phyloP scores from a whole-genome alignment of 2,329 filamentous ascomycete species.

The Alternaria triticina region DNA sequence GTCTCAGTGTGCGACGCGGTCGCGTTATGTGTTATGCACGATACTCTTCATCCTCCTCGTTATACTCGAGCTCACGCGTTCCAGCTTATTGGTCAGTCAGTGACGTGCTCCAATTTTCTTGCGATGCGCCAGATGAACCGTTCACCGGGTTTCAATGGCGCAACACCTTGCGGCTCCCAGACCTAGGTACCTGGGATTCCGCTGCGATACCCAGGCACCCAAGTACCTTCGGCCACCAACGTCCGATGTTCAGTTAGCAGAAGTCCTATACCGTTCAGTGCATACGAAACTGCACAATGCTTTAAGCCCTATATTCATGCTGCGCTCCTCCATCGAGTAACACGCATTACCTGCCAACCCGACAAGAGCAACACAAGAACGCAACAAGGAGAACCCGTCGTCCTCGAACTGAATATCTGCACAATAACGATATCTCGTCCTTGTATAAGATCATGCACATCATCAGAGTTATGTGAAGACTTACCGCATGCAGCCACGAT shows the following conservation, averaged over 20 bases:
- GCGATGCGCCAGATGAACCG: not conserved
- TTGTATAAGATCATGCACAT: constrained; percentile 8
- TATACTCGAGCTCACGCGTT: not conserved
- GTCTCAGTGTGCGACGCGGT: not conserved
- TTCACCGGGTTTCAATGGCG: not conserved
- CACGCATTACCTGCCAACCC: not conserved
- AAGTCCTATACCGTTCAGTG: not conserved
- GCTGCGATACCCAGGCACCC: not conserved
- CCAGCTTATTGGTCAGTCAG: not conserved
- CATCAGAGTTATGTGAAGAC: not conserved
- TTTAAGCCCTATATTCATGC: not conserved
- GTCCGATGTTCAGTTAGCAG: not conserved
- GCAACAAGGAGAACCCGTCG: not conserved
- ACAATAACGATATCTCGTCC: not conserved
- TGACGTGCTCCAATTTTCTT: not conserved
- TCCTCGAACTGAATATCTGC: not conserved
- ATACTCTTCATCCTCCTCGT: not conserved
- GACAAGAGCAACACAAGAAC: not conserved
- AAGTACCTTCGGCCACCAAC: not conserved
- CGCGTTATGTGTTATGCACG: not conserved
- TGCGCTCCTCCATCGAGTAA: not conserved
- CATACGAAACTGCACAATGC: not conserved
- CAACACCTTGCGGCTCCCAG: not conserved
- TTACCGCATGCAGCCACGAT: not conserved
- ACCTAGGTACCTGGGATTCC: not conserved